Evolutionary conservation across 1,139 yeast genomes (phyloP).

Genomic region (Chernovozyma aurita): DNA sequence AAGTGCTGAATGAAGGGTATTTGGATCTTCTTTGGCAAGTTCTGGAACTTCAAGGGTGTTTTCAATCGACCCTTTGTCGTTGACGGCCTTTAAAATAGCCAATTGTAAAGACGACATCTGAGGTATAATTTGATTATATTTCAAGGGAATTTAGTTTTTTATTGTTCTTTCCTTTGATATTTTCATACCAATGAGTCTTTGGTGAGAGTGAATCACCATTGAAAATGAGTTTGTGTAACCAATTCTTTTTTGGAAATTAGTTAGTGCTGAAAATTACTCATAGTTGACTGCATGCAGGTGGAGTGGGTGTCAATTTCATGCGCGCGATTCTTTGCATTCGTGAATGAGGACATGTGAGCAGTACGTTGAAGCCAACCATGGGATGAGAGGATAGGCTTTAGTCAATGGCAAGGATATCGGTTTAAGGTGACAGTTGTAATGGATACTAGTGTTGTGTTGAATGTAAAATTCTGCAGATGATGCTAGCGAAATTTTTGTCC

Average conservation of each 20-base stretch:
- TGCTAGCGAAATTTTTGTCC: no score
- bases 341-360: no score
- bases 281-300: no score
- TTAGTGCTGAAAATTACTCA: not conserved
- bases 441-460: no score
- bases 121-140: not conserved
- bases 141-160: not conserved
- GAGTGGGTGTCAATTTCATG: no score
- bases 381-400: no score
- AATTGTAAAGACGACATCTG: constrained; percentile 55
- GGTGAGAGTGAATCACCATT: not conserved
- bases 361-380: no score
- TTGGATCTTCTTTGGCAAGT: constrained; percentile 33
- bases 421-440: no score
- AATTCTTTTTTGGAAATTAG: no score
- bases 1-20: constrained; percentile 62
- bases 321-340: no score
- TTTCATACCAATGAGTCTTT: not conserved
- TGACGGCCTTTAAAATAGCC: constrained; percentile 57
- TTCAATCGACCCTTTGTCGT: constrained; percentile 53
- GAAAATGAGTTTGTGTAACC: not conserved
- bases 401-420: no score
- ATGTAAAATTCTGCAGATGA: no score
- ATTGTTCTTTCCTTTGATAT: not conserved
- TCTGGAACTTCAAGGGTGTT: constrained; percentile 61